phyloP scores from a whole-genome alignment of 345 rosid genomes.

The Acer yangbiense region DNA sequence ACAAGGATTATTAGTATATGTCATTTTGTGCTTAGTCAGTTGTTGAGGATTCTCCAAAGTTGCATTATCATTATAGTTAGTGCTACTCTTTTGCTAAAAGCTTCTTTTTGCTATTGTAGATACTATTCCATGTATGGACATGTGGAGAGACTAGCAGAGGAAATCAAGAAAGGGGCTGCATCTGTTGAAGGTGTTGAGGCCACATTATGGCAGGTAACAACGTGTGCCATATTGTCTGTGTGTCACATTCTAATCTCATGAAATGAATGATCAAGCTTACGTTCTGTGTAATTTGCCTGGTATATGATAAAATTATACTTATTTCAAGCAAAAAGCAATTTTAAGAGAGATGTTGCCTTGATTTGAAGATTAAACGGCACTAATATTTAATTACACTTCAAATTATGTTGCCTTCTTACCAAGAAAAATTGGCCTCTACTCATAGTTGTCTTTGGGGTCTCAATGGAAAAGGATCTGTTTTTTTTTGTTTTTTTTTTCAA shows the following conservation, averaged over 20 bases:
- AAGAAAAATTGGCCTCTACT: no score
- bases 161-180: conserved; percentile 87
- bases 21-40: no score
- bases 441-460: background rate
- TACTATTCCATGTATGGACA: conserved; percentile 98
- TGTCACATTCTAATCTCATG: conserved; percentile 5
- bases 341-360: background rate
- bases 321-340: conserved; percentile 1
- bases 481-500: background rate
- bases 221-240: background rate
- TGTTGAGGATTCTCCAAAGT: no score
- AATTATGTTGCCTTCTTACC: background rate
- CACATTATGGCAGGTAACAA: conserved; percentile 82
- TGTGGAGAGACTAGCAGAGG: conserved; percentile 89
- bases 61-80: no score
- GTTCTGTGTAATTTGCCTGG: background rate
- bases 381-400: background rate
- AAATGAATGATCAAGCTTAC: conserved; percentile 11
- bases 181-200: conserved; percentile 97
- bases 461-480: background rate
- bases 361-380: background rate
- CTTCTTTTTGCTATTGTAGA: conserved; percentile 40
- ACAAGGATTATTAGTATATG: no score
- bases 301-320: background rate
- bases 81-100: conserved; percentile 8